Evolutionary conservation across 306 rosid genomes (phyloP), one percentile per base, ranked within the genome.

Genomic region (Begonia masoniana): DNA sequence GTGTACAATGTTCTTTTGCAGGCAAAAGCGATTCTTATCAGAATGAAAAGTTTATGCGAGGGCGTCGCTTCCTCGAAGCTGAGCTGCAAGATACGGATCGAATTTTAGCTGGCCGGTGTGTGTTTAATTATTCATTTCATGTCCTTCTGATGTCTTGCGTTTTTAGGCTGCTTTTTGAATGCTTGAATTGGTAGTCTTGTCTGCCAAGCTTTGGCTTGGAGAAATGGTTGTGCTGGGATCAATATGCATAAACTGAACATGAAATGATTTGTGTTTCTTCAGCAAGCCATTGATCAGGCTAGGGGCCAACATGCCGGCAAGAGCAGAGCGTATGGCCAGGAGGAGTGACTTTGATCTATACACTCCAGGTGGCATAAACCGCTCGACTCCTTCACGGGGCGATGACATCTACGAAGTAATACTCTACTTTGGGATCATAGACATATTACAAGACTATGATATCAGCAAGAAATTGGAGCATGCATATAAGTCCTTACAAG

Each of bases 291-390:
- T 87, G 72, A 91, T 91, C 65, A 80, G 99, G 47, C 52, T 91
- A 63, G 99, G 99, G 41, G 93, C 99, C 14, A 91, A 91, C 50
- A 83, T 76, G 96, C 96, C 99, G 2, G 99, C 96, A 4, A 79
- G 96, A 70, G 99, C 94, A 0, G 99, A 86, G 74, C 78, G 81
- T 46, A 70, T 81, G 85, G 73, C 83, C 10, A 74, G 99, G 55
- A 69, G 81, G 69, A 86, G 96, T 12, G 94, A 83, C 66, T 83
- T 86, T 0, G 88, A 86, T 78, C 94, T 77, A 48, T 86, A 86
- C 76, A 73, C 72, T 9, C 64, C 74, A 8, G 78, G 74, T 23
- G 88, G 93, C 35, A 63, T 65, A 24, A 84, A 75, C 58, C 88
- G 68, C 56, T 73, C 70, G 59, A 73, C 77, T 62, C 92, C 94